These are phyloP conservation scores for Trichoderma afroharzianum DNA, from an alignment of 2,329 filamentous ascomycete species.

Conservation along the genomic window DNA sequence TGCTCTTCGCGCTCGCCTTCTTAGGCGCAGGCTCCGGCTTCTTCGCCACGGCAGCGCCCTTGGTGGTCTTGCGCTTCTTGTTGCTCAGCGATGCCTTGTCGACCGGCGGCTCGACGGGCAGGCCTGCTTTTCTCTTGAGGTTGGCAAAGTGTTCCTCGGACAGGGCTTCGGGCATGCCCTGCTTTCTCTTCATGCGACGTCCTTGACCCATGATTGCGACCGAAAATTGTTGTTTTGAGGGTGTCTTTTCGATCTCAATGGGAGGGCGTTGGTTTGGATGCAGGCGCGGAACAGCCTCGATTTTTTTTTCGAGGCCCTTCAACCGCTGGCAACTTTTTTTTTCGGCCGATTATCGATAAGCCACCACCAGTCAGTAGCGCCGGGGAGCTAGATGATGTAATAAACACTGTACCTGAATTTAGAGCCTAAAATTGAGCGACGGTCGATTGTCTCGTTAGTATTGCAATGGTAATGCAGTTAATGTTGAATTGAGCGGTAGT, in stretches of 20 bases:
- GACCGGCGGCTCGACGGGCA: conserved; percentile 58
- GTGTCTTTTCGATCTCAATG: neutral
- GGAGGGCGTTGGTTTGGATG: neutral
- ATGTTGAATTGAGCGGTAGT: neutral
- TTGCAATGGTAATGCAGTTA: too few relatives aligned
- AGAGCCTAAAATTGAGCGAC: neutral
- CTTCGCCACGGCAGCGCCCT: conserved; percentile 29
- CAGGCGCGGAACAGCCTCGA: neutral
- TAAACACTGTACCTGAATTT: neutral
- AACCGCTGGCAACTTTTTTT: conserved; percentile 21
- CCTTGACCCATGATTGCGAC: conserved; percentile 72
- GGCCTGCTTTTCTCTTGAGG: conserved; percentile 78
- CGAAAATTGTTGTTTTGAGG: neutral
- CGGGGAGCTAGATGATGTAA: conserved; percentile 8
- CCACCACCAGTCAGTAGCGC: neutral
- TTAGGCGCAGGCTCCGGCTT: conserved; percentile 31
- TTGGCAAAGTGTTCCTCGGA: conserved; percentile 76
- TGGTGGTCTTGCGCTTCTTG: conserved; percentile 53
- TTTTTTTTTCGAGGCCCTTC: neutral
- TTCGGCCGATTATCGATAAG: conserved; percentile 19
- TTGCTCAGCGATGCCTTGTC: conserved; percentile 50
- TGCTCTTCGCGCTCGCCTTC: conserved; percentile 23
- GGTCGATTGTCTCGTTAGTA: too few relatives aligned
- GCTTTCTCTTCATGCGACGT: conserved; percentile 85
- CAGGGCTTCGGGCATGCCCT: conserved; percentile 78